Percentiles rank a stretch among this genome's conserved stretches.
Evolutionary conservation across 495 filamentous ascomycete species (phyloP).

Genomic region (Antarctomyces pellizariae): DNA sequence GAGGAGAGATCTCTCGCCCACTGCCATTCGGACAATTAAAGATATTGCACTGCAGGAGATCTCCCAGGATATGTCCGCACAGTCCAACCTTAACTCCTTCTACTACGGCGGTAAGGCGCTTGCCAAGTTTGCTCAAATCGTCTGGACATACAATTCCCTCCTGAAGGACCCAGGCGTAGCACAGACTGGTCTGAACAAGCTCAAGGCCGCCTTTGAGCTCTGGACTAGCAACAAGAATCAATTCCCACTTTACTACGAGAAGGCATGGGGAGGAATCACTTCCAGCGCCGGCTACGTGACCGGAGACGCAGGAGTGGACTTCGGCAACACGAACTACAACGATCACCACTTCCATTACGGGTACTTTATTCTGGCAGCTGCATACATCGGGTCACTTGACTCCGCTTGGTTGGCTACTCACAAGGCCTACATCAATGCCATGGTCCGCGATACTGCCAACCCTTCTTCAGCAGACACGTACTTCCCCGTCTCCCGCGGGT

Average conservation of each 20-base stretch:
- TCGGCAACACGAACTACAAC: conserved; percentile 74
- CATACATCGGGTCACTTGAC: conserved; percentile 65
- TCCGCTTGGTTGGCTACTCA: conserved; percentile 49
- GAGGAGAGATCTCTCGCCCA: conserved; percentile 22
- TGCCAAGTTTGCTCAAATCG: conserved; percentile 60
- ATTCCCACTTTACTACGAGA: conserved; percentile 60
- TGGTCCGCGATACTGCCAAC: conserved; percentile 62
- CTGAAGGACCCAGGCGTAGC: conserved; percentile 35
- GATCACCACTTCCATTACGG: conserved; percentile 90
- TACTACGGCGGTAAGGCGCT: conserved; percentile 89
- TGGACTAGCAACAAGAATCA: conserved; percentile 60
- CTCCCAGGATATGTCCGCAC: conserved; percentile 39
- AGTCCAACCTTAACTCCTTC: conserved; percentile 69
- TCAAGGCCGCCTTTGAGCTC: conserved; percentile 54
- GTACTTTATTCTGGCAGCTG: conserved; percentile 79
- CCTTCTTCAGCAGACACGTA: conserved; percentile 41
- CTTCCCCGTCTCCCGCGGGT: conserved; percentile 70
- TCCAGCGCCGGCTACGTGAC: conserved; percentile 58
- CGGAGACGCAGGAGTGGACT: conserved; percentile 46
- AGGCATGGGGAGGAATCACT: conserved; percentile 67
- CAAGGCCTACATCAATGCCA: conserved; percentile 55
- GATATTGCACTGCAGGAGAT: conserved; percentile 40
- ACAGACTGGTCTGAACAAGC: conserved; percentile 31
- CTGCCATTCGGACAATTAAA: conserved; percentile 28
- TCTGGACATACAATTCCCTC: conserved; percentile 45